Evolutionary conservation across 2,329 filamentous ascomycete species (phyloP), one percentile per base, ranked within the genome.

Genomic region (Xylaria hypoxylon): DNA sequence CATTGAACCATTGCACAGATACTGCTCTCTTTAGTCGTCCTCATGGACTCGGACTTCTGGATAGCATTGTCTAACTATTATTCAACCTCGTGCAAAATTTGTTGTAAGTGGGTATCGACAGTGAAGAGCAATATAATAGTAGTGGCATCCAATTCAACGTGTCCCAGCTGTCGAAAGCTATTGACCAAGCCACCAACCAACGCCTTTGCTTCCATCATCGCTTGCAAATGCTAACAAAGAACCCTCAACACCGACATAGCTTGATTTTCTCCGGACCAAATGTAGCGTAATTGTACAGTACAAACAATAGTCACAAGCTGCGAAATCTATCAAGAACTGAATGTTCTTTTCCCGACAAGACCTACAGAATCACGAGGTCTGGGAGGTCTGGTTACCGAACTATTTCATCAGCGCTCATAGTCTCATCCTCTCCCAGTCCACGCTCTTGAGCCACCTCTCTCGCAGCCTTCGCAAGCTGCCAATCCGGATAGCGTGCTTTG

Each of bases 401-500:
- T 50, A 64, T 67, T 65, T 80, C 78, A n/a, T 78, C 77, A 13
- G 72, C 75, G 26, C 72, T 70, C 69, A 78, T 79, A 15, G 78
- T 80, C 33, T 77, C 78, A 19, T 79, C 77, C 22, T 75, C 77
- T 4, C 74, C 79, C 55, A 83, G 82, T 0, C 79, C 81, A 75
- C 79, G 76, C 47, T 81, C 80, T 42, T 79, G 73, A 2, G 77
- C 79, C 42, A 76, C 76, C 69, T 86, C 81, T 52, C 76, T 77
- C 3, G 79, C 82, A 31, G 80, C 62, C 28, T 81, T 77, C 11
- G 78, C 77, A 28, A 75, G 75, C 31, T 79, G 79, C 85, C 84
- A 86, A 1, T 79, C 78, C 11, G 82, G 79, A 74, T 82, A 82
- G 59, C 79, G 81, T 2, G 78, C 79, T 71, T 73, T 76, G 42